These are phyloP conservation scores for Lagenidium sp. DNA, from an alignment of 352 stramenopile species.

Conservation along the genomic window DNA sequence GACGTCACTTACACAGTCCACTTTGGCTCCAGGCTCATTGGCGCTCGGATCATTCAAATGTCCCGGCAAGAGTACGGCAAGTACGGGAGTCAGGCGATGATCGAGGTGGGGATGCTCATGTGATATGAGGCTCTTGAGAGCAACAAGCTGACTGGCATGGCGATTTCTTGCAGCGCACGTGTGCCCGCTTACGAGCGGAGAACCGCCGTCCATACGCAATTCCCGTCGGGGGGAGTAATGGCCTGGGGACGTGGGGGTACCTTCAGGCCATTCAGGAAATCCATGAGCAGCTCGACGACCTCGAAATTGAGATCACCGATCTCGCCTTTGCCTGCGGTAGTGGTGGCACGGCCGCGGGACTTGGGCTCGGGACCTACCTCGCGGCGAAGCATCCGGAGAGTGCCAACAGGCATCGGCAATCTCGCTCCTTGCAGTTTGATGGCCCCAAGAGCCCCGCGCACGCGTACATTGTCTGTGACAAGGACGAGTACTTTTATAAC, in stretches of 20 bases:
- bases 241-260: constrained; percentile 90
- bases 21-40: constrained; percentile 59
- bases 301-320: constrained; percentile 54
- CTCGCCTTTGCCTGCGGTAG: constrained; percentile 83
- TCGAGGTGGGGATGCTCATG: constrained; percentile 29
- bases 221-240: constrained; percentile 88
- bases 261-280: constrained; percentile 89
- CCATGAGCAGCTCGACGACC: constrained; percentile 53
- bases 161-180: constrained; percentile 29
- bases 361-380: constrained; percentile 66
- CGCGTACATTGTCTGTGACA: constrained; percentile 84
- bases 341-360: constrained; percentile 66
- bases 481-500: constrained; percentile 76
- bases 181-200: constrained; percentile 42
- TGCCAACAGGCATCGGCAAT: not conserved
- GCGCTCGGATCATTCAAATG: constrained; percentile 70
- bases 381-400: constrained; percentile 25
- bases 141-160: constrained; percentile 4
- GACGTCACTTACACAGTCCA: not conserved
- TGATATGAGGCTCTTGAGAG: not conserved
- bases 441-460: constrained; percentile 30
- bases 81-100: constrained; percentile 74
- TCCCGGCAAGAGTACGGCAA: constrained; percentile 71
- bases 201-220: constrained; percentile 71
- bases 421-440: constrained; percentile 33